Evolutionary conservation across 805 yeast genomes (phyloP).

Genomic region (Nakazawaea molendinolei): DNA sequence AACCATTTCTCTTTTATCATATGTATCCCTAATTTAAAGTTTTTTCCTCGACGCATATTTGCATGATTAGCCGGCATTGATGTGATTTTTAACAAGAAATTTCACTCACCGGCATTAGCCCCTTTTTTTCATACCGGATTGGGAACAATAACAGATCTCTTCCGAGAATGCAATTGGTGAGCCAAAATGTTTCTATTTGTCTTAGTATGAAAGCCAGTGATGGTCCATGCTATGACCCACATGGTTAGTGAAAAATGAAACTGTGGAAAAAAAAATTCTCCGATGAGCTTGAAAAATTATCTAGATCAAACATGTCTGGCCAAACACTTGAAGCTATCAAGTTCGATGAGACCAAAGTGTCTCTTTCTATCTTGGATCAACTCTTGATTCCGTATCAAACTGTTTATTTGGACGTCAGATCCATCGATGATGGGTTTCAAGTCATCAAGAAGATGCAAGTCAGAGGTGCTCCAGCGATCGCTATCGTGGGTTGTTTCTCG

Average conservation of each 20-base stretch:
- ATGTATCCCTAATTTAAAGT: background rate
- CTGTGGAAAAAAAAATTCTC: constrained; percentile 37
- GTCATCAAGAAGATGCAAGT: constrained; percentile 92
- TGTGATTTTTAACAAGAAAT: no score
- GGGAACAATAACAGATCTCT: no score
- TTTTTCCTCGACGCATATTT: no score
- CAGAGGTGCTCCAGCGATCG: constrained; percentile 98
- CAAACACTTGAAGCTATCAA: constrained; percentile 55
- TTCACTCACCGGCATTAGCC: no score
- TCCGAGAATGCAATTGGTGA: no score
- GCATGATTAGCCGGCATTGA: no score
- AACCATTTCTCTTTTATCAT: background rate
- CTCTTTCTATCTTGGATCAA: constrained; percentile 71
- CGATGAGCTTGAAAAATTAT: constrained; percentile 15
- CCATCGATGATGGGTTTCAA: constrained; percentile 68
- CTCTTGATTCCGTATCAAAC: constrained; percentile 75
- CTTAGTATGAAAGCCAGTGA: no score
- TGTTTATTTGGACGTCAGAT: constrained; percentile 51
- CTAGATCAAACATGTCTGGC: constrained; percentile 17
- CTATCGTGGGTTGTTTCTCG: constrained; percentile 86
- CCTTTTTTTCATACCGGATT: no score
- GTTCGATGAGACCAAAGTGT: constrained; percentile 40
- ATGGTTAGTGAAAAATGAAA: constrained; percentile 42
- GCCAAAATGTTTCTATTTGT: no score
- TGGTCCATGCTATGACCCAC: no score